phyloP scores from a whole-genome alignment of 2,329 filamentous ascomycete species.

The Stylonectria norvegica region DNA sequence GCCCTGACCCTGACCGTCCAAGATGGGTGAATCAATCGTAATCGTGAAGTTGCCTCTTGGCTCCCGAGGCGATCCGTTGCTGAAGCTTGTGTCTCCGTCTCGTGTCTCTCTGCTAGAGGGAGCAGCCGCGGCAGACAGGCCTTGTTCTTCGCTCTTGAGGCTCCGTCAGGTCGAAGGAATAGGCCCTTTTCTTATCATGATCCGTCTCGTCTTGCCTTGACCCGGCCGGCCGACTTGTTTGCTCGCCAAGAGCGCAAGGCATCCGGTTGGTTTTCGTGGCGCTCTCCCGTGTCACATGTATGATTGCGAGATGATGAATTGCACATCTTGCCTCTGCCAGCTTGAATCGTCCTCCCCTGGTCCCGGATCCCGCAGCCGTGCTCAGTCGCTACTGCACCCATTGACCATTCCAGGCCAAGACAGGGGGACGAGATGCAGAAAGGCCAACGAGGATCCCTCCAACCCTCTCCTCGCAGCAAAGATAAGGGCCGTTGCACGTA shows the following conservation, averaged over 20 bases:
- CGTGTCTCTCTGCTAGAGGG: too few species aligned
- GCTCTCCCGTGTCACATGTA: conserved; percentile 5
- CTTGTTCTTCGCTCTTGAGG: conserved; percentile 1
- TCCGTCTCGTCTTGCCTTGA: background rate
- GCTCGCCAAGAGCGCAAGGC: too few species aligned
- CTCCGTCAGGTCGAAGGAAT: background rate
- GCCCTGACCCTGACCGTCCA: background rate
- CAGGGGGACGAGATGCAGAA: background rate
- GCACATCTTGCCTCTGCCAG: conserved; percentile 6
- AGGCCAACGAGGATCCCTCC: too few species aligned
- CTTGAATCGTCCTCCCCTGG: conserved; percentile 1
- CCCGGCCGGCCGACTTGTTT: conserved; percentile 1
- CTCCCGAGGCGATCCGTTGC: conserved; percentile 14
- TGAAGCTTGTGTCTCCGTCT: conserved; percentile 16
- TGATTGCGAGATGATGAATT: conserved; percentile 4
- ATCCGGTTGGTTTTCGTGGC: conserved; percentile 8
- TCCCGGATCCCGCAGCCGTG: background rate
- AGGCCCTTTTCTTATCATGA: background rate
- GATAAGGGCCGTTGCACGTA: background rate
- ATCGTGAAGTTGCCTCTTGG: background rate
- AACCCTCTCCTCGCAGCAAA: too few species aligned
- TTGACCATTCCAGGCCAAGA: background rate
- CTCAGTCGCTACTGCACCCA: background rate
- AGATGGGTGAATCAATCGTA: conserved; percentile 18
- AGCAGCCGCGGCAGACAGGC: conserved; percentile 19